A percentile compares a stretch with the other conserved stretches of the same genome.
These are phyloP conservation scores for Colletotrichum coccodes DNA, from an alignment of 2,329 filamentous ascomycete genomes.

Conservation along the genomic window DNA sequence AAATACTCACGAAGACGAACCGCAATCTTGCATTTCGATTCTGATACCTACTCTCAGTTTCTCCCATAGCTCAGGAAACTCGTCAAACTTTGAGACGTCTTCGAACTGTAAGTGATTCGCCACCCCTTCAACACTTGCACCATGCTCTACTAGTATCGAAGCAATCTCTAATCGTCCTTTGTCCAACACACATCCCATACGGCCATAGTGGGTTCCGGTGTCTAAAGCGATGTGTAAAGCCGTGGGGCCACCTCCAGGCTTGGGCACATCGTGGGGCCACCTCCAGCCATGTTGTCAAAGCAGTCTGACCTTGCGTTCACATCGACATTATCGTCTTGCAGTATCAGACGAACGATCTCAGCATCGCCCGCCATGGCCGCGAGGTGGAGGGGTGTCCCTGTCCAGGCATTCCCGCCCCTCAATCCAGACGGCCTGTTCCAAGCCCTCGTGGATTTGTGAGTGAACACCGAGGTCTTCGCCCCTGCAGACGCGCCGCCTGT, in stretches of 20 bases:
- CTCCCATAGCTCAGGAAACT: background rate
- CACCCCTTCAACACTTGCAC: background rate
- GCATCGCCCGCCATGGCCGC: background rate
- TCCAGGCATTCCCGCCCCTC: background rate
- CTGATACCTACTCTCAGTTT: background rate
- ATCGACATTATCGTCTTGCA: background rate
- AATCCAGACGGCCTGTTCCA: background rate
- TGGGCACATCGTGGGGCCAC: background rate
- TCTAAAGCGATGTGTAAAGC: background rate
- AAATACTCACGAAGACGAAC: no score
- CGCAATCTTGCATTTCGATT: background rate
- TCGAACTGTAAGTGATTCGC: background rate
- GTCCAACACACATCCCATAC: no score
- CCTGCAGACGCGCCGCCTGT: background rate
- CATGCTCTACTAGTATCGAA: background rate
- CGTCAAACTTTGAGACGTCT: background rate
- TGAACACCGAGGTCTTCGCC: background rate
- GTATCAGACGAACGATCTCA: background rate
- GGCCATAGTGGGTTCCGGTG: rapidly evolving
- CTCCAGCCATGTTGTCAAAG: background rate
- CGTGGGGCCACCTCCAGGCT: background rate
- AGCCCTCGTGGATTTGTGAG: background rate
- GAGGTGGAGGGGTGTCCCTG: background rate
- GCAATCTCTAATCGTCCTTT: background rate
- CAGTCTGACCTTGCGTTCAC: background rate